Evolutionary conservation across 345 rosid species (phyloP), one percentile per base, ranked within the genome.

Genomic region (Jatropha curcas): DNA sequence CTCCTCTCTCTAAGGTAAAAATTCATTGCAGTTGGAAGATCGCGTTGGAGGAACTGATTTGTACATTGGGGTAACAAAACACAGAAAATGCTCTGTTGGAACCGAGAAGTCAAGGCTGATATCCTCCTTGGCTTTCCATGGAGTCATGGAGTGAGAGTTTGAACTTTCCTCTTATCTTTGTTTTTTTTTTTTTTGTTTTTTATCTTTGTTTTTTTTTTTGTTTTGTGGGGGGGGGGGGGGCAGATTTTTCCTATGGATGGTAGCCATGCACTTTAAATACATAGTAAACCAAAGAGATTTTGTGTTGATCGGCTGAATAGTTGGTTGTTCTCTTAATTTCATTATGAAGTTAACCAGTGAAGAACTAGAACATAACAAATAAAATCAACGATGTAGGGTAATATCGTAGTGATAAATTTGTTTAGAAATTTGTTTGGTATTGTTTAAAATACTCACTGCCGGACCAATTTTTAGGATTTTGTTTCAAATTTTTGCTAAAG

Each of bases 1-100:
- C 50, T 45, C 14, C 71, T 39, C 8, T 34, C 20, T 70, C 64
- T 73, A 55, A 81, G 62, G 48, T 63, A 60, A 58, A 24, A 60
- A 41, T 34, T 41, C 70, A 61, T 30, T 80, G 76, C 84, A 92
- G 96, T 34, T 89, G 80, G 89, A 57, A 41, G 76, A 86, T 74
- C 77, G 24, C 22, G 28, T 77, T 20, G 83, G 66, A 71, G 64
- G 25, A 45, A 55, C 70, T 59, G 87, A 88, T 55, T 73, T 84
- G 33, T 90, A 82, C 74, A 81, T 94, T 17, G 90, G 97, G 30
- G 90, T 94, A 28, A 72, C 80, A 30, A 87, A 84, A 78, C 82
- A 79, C 73, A 83, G 94, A 76, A 89, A 76, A 73, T 84, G 80
- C 80, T 74, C 80, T 7, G 69, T 82, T 82, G 89, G 91, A 46